phyloP scores from a whole-genome alignment of 257 asterid genomes.

The Leonotis leonurus region DNA sequence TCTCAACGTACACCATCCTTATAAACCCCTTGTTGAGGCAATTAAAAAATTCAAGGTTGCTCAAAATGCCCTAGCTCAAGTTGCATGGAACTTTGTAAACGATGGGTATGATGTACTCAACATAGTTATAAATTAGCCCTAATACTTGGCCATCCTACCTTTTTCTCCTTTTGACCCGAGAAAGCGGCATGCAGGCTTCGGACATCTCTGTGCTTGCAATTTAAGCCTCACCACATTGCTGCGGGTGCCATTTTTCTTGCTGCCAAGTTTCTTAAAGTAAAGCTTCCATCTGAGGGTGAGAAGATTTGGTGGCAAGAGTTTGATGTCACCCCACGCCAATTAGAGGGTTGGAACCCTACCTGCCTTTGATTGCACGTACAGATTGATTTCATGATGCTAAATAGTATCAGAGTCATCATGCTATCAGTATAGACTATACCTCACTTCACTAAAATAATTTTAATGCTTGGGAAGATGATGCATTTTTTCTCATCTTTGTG shows the following conservation, averaged over 20 bases:
- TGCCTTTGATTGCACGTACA: constrained; percentile 30
- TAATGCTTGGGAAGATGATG: constrained; percentile 12
- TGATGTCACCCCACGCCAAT: constrained; percentile 98
- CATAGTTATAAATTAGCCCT: constrained; percentile 19
- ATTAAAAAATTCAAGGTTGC: constrained; percentile 87
- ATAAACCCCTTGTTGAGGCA: constrained; percentile 95
- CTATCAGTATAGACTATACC: constrained; percentile 8
- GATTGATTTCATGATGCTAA: constrained; percentile 13
- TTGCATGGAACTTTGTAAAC: constrained; percentile 98
- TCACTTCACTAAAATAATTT: background rate
- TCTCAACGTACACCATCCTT: constrained; percentile 80
- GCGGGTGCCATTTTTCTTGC: constrained; percentile 99
- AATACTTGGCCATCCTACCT: constrained; percentile 39
- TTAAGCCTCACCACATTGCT: constrained; percentile 99
- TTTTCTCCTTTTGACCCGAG: constrained; percentile 57
- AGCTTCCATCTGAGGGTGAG: constrained; percentile 94
- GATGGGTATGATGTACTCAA: constrained; percentile 74
- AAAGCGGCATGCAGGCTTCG: constrained; percentile 85
- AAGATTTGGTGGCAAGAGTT: constrained; percentile 99
- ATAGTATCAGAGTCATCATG: constrained; percentile 10
- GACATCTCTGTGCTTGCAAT: constrained; percentile 95
- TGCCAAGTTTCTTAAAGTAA: constrained; percentile 97
- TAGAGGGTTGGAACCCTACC: constrained; percentile 83
- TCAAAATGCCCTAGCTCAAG: constrained; percentile 87
- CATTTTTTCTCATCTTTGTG: background rate